These are phyloP conservation scores for Helichrysum umbraculigerum DNA, from an alignment of 129 eudicot species.

Conservation along the genomic window DNA sequence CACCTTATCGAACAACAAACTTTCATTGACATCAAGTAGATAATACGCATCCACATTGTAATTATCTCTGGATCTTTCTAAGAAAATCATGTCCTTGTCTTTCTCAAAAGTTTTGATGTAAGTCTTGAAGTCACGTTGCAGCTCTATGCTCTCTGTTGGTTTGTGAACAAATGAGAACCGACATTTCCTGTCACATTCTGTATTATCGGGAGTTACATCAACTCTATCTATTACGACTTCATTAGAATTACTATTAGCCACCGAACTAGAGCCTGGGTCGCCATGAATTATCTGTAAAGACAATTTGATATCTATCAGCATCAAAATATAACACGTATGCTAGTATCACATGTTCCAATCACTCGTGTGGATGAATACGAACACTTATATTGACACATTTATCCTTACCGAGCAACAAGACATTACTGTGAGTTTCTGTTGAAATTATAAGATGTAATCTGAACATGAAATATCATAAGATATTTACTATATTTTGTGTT, in stretches of 20 bases:
- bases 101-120: slow-evolving; percentile 49
- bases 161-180: slow-evolving; percentile 52
- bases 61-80: slow-evolving; percentile 1
- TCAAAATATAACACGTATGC: neutral
- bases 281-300: slow-evolving; percentile 36
- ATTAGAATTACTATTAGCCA: slow-evolving; percentile 31
- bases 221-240: slow-evolving; percentile 22
- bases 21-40: slow-evolving; percentile 32
- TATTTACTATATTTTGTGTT: no score
- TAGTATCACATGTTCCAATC: neutral
- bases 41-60: slow-evolving; percentile 36
- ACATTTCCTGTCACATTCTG: slow-evolving; percentile 30
- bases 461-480: no score
- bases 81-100: slow-evolving; percentile 15
- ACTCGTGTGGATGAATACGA: neutral
- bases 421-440: neutral
- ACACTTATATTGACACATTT: neutral
- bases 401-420: neutral
- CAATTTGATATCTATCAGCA: slow-evolving; percentile 24
- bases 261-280: slow-evolving; percentile 38
- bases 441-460: no score
- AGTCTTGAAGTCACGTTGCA: slow-evolving; percentile 48
- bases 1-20: slow-evolving; percentile 60
- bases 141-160: slow-evolving; percentile 31
- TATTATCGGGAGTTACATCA: slow-evolving; percentile 10